Evolutionary conservation across 805 yeast genomes (phyloP), one percentile per base, ranked within the genome.

Genomic region (Candida odintsovae): DNA sequence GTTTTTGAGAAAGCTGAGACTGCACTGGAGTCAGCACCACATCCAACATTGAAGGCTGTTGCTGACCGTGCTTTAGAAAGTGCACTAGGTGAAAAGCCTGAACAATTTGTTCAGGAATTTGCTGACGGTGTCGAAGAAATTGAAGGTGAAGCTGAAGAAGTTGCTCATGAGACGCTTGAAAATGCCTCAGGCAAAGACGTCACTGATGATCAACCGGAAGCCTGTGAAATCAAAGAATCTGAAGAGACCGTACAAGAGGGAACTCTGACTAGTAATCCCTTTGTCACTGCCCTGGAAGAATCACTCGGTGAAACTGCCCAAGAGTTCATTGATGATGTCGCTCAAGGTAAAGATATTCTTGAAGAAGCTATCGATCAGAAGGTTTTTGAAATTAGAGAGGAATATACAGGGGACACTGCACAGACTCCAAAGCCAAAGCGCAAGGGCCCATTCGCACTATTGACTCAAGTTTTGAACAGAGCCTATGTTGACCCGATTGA

Each of bases 281-380:
- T 50, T 37, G 53, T 51, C 23, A 46, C 50, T 12, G 51, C 53
- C 1, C 38, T 50, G 6, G 55, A 53, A 26, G 53, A 53, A 20
- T 40, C 54, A 6, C 18, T 51, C n/a, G 53, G 48, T 29, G 50
- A 50, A 6, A 38, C 49, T 15, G 43, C 47, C 15, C 51, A 48
- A 18, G 46, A 45, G 3, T 25, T 42, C 28, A 40, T 43, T 23
- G 46, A 47, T 7, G 45, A 41, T 2, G 19, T 45, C 13, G 38
- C 31, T 18, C 12, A 36, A 33, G 36, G 36, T 4, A 33, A 8
- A 18, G 39, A 20, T 5, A 4, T 36, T 13, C n/a, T 20, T 13
- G 39, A 20, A 11, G 39, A 36, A 11, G n/a, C 18, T 18, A n/a
- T 19, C 19, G 25, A 36, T 13, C 2, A 10, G n/a, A 19, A 20